phyloP scores from a whole-genome alignment of 768 basidiomycete species.

The Mycena alexandri region DNA sequence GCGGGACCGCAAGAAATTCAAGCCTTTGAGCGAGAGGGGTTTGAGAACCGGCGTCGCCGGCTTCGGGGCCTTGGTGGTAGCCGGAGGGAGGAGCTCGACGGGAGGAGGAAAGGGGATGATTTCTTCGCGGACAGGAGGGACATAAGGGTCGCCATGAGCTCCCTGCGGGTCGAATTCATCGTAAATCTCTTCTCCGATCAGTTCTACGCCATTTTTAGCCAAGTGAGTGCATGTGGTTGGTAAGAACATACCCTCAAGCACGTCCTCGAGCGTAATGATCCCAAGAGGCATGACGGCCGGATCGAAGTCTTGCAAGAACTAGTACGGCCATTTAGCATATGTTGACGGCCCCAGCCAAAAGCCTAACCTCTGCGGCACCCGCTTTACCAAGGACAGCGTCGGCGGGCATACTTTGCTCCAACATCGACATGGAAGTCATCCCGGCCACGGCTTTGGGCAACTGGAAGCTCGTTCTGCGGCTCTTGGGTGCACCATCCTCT shows the following conservation, averaged over 20 bases:
- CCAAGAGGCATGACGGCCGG: conserved; percentile 88
- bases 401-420: conserved; percentile 90
- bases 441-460: conserved; percentile 56
- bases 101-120: conserved; percentile 43
- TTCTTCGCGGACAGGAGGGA: conserved; percentile 52
- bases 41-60: conserved; percentile 48
- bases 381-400: conserved; percentile 86
- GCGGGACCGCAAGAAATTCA: conserved; percentile 65
- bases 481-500: conserved; percentile 42
- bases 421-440: conserved; percentile 59
- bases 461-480: conserved; percentile 52
- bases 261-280: conserved; percentile 94
- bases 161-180: conserved; percentile 91
- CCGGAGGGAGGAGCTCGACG: conserved; percentile 36
- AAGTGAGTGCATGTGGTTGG: background rate
- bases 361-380: conserved; percentile 77
- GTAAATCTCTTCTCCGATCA: conserved; percentile 94
- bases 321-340: conserved; percentile 19
- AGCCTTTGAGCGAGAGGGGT: conserved; percentile 59
- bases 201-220: conserved; percentile 58
- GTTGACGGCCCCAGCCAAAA: background rate
- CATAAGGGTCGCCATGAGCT: conserved; percentile 65
- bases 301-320: conserved; percentile 88
- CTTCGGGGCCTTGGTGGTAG: conserved; percentile 31
- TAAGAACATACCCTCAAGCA: conserved; percentile 77